Evolutionary conservation across 1,139 yeast species (phyloP).

Genomic region (Nakaseomyces nivariensis): DNA sequence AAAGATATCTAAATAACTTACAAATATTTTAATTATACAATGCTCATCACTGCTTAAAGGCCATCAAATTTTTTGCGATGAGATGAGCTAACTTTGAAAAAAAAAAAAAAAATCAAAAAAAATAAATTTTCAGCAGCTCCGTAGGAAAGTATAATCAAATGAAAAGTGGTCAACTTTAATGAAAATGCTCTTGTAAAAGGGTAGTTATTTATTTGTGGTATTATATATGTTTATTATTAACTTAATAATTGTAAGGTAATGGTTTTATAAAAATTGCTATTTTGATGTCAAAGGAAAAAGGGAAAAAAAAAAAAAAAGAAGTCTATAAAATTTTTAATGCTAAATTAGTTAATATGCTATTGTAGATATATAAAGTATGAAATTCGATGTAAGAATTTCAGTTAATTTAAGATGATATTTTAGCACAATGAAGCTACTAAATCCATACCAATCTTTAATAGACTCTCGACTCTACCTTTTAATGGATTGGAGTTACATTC

Average conservation of each 20-base stretch:
- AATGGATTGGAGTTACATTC: conserved; percentile 64
- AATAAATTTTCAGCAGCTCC: neutral
- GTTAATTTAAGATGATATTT: neutral
- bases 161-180: neutral
- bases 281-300: neutral
- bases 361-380: neutral
- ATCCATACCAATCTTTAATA: conserved; percentile 65
- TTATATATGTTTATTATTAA: no score
- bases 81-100: neutral
- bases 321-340: neutral
- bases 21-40: neutral
- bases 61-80: neutral
- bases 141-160: neutral
- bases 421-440: conserved; percentile 68
- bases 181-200: neutral
- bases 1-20: neutral
- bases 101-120: neutral
- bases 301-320: neutral
- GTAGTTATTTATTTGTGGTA: no score
- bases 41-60: neutral
- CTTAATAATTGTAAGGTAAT: no score
- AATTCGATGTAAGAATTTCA: no score
- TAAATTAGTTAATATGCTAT: neutral
- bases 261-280: no score
- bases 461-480: conserved; percentile 73